Evolutionary conservation across 106 monocot genomes (phyloP).

Genomic region (Allium fistulosum): DNA sequence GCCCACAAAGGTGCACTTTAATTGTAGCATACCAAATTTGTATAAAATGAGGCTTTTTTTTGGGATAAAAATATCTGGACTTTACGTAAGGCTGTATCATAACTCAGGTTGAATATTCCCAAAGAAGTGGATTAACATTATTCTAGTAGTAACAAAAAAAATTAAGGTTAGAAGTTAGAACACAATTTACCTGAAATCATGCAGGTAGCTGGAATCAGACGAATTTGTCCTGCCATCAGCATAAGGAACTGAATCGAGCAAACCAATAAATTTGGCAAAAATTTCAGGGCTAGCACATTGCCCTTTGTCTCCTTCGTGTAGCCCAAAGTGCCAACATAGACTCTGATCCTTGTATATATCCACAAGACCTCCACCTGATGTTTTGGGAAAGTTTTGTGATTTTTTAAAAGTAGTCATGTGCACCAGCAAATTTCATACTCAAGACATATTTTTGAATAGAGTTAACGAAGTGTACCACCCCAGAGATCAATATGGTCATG

Average conservation of each 20-base stretch:
- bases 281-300: constrained; percentile 52
- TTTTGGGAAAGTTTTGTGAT: not conserved
- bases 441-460: not conserved
- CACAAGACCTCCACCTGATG: constrained; percentile 25
- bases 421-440: not conserved
- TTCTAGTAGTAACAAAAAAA: too few relatives aligned
- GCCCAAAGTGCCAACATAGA: constrained; percentile 52
- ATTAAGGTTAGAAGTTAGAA: too few relatives aligned
- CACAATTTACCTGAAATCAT: constrained; percentile 44
- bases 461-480: too few relatives aligned
- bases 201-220: constrained; percentile 32
- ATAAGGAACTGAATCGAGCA: constrained; percentile 68
- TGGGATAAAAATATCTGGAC: too few relatives aligned
- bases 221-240: constrained; percentile 25
- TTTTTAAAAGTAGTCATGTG: not conserved
- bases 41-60: too few relatives aligned
- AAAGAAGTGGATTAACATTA: too few relatives aligned
- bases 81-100: too few relatives aligned
- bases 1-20: too few relatives aligned
- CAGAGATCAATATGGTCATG: too few relatives aligned
- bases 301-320: constrained; percentile 37
- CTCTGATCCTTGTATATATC: constrained; percentile 41
- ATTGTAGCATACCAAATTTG: too few relatives aligned
- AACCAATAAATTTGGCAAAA: constrained; percentile 59
- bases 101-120: too few relatives aligned